phyloP scores from a whole-genome alignment of 805 yeast species.

The Starmerella ratchasimensis region DNA sequence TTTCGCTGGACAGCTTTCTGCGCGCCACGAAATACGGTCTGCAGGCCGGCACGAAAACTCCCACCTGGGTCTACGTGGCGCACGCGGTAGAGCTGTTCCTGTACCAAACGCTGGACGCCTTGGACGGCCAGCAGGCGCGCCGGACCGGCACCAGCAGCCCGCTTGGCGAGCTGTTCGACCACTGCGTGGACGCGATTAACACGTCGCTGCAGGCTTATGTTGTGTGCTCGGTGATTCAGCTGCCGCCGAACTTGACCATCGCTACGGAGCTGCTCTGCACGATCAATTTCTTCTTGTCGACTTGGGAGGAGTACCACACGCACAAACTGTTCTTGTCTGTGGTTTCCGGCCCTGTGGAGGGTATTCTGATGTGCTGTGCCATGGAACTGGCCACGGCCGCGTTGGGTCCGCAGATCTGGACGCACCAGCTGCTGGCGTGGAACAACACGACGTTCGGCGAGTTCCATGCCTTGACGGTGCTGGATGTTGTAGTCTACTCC shows the following conservation, averaged over 20 bases:
- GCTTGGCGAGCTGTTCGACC: slow-evolving; percentile 87
- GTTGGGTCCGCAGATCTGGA: slow-evolving; percentile 61
- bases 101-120: slow-evolving; percentile 92
- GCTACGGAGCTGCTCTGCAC: slow-evolving; percentile 24
- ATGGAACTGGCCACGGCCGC: slow-evolving; percentile 51
- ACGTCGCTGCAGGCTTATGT: slow-evolving; percentile 68
- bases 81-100: slow-evolving; percentile 74
- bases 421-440: slow-evolving; percentile 24
- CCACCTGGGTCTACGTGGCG: slow-evolving; percentile 62
- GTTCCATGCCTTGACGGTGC: slow-evolving; percentile 19
- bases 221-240: slow-evolving; percentile 64
- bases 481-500: neutral
- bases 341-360: slow-evolving; percentile 92
- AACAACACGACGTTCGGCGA: slow-evolving; percentile 29
- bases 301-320: slow-evolving; percentile 94
- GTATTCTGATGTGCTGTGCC: slow-evolving; percentile 50
- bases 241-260: slow-evolving; percentile 43
- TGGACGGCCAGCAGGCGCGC: slow-evolving; percentile 92
- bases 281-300: slow-evolving; percentile 65
- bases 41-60: slow-evolving; percentile 27
- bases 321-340: slow-evolving; percentile 63
- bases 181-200: slow-evolving; percentile 61
- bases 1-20: slow-evolving; percentile 49
- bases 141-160: slow-evolving; percentile 93
- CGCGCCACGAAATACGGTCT: slow-evolving; percentile 46